Conservation (phyloP, 1,284 basidiomycete genomes). For the Pisolithus thermaeus region DNA sequence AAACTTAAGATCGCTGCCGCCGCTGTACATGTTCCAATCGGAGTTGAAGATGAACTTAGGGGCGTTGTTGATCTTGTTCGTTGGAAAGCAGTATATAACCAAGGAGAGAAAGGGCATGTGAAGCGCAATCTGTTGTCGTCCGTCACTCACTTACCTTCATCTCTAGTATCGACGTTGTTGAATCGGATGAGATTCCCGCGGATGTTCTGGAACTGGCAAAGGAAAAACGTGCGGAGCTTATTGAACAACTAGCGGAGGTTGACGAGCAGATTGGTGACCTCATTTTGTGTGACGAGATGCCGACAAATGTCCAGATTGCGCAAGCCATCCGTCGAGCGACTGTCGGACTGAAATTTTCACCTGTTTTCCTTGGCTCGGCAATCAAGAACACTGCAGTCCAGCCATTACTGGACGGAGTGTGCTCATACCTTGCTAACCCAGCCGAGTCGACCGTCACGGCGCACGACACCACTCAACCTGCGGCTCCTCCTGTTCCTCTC, state of each 20-base stretch:
- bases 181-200: slow-evolving; percentile 86
- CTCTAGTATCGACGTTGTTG: slow-evolving; percentile 67
- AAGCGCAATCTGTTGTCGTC: neutral
- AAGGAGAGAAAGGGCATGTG: slow-evolving; percentile 88
- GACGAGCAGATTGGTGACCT: slow-evolving; percentile 94
- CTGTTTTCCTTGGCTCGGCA: slow-evolving; percentile 96
- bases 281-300: slow-evolving; percentile 81
- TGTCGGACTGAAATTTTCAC: slow-evolving; percentile 85
- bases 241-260: slow-evolving; percentile 94
- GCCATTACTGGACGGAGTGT: slow-evolving; percentile 91
- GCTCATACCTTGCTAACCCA: slow-evolving; percentile 92
- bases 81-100: slow-evolving; percentile 94
- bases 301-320: slow-evolving; percentile 70
- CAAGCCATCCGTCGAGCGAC: slow-evolving; percentile 89
- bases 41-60: slow-evolving; percentile 80
- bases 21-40: slow-evolving; percentile 94
- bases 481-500: slow-evolving; percentile 68
- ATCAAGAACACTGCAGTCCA: slow-evolving; percentile 98
- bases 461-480: slow-evolving; percentile 73
- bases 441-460: slow-evolving; percentile 78
- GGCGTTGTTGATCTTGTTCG: slow-evolving; percentile 94
- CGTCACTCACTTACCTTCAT: slow-evolving; percentile 2
- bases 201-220: slow-evolving; percentile 68
- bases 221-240: slow-evolving; percentile 84
- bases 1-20: slow-evolving; percentile 94